Base-by-base conservation (phyloP, 208 protist species). In the Tritrichomonas musculus region DNA sequence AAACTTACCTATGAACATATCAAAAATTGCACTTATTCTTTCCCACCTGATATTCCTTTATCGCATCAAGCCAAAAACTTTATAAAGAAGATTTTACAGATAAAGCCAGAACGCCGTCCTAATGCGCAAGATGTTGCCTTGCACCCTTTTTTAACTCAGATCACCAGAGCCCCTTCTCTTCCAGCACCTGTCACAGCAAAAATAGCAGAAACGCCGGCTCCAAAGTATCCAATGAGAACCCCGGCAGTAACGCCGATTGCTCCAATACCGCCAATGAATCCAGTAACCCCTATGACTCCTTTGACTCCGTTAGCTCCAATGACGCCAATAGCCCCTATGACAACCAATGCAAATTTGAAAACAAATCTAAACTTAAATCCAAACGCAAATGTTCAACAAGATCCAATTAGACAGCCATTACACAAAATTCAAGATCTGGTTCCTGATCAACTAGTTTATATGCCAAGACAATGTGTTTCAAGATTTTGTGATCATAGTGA, bases 1-100 rank as follows among this genome's bases (percentile, higher is more conserved):
- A 98, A 99, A 95, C 95, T 95, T 14, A 99, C 98, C 36, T 99
- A 99, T 96, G 95, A 97, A 72, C 95, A 97, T 65, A 99, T 99
- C 93, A 94, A 95, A 39, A 94, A 97, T 84, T 97, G 97, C 93
- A 94, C 95, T 53, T 99, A 99, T 96, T 94, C 96, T 39, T 98
- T 99, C 94, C 98, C 98, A 0, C 20, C 93, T 5, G 88, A 94
- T 69, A 93, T 97, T 11, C 84, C 93, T 8, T 95, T 99, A n/a
- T 95, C 95, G 27, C 92, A 96, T 72, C 92, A 64, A 77, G 97
- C 96, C 0, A 97, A 97, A 93, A 96, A 97, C 80, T 96, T 99
- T 11, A 98, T 99, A 75, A 39, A 50, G 11, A 57, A 47, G 36
- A 97, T 98, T 93, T 96, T 98, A 49, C 94, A 92, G 41, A n/a